Evolutionary conservation across 768 basidiomycete species (phyloP).

Genomic region (Boletus vermiculosoides): DNA sequence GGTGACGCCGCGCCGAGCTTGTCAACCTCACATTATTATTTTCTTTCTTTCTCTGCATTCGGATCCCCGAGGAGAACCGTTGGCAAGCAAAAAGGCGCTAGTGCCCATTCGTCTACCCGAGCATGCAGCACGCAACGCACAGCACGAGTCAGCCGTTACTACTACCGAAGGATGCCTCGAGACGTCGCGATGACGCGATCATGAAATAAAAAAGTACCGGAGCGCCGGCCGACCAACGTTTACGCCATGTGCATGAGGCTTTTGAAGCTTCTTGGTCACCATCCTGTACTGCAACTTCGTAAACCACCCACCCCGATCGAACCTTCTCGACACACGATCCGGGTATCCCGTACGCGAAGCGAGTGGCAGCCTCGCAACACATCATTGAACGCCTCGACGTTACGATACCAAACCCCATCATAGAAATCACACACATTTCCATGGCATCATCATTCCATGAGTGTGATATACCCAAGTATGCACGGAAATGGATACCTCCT

Average conservation of each 20-base stretch:
- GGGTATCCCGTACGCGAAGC: too few relatives aligned
- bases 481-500: neutral
- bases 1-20: too few relatives aligned
- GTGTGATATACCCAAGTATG: neutral
- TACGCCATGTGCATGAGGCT: slow-evolving; percentile 3
- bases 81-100: neutral
- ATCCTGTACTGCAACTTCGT: neutral
- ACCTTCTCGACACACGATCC: neutral
- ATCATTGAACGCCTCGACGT: neutral
- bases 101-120: neutral
- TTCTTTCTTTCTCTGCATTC: neutral
- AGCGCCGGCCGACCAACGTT: neutral
- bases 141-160: neutral
- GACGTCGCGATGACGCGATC: neutral
- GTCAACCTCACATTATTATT: too few relatives aligned
- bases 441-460: neutral
- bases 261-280: neutral
- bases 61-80: neutral
- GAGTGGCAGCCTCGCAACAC: neutral
- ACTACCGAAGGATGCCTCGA: neutral
- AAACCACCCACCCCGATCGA: neutral
- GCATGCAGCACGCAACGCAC: neutral
- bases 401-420: neutral
- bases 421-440: neutral
- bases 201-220: neutral